Evolutionary conservation across 805 yeast species (phyloP).

Genomic region (Lipomyces lipofer): DNA sequence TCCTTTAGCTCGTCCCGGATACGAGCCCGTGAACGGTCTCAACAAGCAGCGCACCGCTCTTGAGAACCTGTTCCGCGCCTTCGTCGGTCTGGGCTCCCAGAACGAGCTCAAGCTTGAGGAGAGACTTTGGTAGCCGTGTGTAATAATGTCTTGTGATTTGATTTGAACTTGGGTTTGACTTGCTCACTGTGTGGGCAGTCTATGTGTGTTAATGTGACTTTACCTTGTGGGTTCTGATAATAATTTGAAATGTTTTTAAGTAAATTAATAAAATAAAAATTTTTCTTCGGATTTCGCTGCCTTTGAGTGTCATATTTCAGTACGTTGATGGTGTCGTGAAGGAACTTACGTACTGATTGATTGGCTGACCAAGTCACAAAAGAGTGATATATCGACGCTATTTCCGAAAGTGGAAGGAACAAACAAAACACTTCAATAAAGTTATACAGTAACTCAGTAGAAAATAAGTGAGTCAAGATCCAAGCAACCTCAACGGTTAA

Average conservation of each 20-base stretch:
- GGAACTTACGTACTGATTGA: too few species aligned
- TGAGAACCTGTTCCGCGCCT: constrained; percentile 84
- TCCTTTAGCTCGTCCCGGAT: constrained; percentile 89
- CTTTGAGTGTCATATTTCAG: too few species aligned
- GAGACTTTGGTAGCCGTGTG: constrained; percentile 47
- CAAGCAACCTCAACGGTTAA: too few species aligned
- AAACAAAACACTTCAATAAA: too few species aligned
- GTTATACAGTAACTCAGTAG: too few species aligned
- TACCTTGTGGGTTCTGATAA: not conserved
- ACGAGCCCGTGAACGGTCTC: constrained; percentile 85
- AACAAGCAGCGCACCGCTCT: constrained; percentile 92
- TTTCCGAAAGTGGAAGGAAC: too few species aligned
- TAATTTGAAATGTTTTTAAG: not conserved
- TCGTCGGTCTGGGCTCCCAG: constrained; percentile 85
- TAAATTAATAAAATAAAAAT: too few species aligned
- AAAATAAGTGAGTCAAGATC: too few species aligned
- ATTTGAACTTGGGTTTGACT: not conserved
- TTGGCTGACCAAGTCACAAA: too few species aligned
- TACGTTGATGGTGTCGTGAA: too few species aligned
- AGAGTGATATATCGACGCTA: too few species aligned
- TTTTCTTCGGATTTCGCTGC: too few species aligned
- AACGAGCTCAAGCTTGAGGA: constrained; percentile 95
- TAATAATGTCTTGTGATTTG: not conserved
- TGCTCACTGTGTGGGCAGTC: not conserved
- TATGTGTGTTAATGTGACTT: not conserved